Evolutionary conservation across 495 filamentous ascomycete species (phyloP), one percentile per base, ranked within the genome.

Genomic region (Bryoglossum gracile): DNA sequence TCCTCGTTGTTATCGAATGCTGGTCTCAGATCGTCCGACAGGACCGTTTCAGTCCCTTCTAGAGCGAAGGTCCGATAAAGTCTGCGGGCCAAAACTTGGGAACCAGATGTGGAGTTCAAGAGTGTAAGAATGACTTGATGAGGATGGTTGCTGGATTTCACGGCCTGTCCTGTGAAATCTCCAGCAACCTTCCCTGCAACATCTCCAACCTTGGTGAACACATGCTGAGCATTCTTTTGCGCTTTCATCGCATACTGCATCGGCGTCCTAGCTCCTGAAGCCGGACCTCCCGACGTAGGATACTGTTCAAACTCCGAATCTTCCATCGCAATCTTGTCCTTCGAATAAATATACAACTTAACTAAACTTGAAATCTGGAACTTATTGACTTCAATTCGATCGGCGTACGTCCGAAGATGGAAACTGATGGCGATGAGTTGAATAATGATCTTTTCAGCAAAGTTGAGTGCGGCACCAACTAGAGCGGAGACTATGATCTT

Each of bases 351-450:
- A 60, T 95, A 96, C 2, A 98, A 71, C 65, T 87, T 89, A 1
- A 84, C 78, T 46, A 95, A 66, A 57, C 82, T 84, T 17, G 74
- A 80, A 45, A 91, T 89, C 63, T 89, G 84, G 57, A 90, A 89
- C 58, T 94, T 92, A 68, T 95, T 96, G 53, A 90, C 73, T 41
- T 91, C 87, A 56, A 98, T 96, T 10, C 91, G 78, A 59, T 94
- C 87, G 19, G 86, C 81, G 53, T 97, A 97, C 6, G 91, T 96
- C 32, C 91, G 78, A 26, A 84, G 72, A 60, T 98, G 91, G 63
- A 98, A 96, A 57, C 81, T 88, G 55, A 89, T 86, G 14, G 91
- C 90, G 59, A 98, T 95, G 61, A 95, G 79, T 59, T 96, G 89
- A 48, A 95, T 91, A 53, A 95, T 76, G 48, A 98, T 85, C 70